Conservation (phyloP, 805 yeast genomes). For the Metschnikowia henanensis region DNA sequence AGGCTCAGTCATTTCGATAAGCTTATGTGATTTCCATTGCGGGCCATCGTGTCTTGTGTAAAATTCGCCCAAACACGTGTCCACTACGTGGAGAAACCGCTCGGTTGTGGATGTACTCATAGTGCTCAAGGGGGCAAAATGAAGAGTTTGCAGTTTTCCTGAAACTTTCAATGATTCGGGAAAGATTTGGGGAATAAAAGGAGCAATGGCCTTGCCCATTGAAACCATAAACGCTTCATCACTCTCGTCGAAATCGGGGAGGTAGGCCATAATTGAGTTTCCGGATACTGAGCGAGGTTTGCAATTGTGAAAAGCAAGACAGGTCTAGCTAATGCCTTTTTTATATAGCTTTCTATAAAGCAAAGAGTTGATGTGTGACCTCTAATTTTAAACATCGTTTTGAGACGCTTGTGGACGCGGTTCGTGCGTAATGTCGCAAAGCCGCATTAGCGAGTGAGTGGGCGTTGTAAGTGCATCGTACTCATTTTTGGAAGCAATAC, state of each 20-base stretch:
- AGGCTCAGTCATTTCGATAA: conserved; percentile 45
- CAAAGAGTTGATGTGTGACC: too few relatives aligned
- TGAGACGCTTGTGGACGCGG: too few relatives aligned
- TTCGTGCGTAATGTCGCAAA: too few relatives aligned
- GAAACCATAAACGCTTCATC: conserved; percentile 12
- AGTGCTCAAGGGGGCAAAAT: conserved; percentile 1
- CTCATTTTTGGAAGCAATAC: too few relatives aligned
- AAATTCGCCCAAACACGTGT: conserved; percentile 26
- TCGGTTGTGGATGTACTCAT: neutral
- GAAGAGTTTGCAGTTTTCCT: neutral
- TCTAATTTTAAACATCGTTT: too few relatives aligned
- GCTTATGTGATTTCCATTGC: conserved; percentile 44
- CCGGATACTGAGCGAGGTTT: neutral
- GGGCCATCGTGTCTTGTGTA: conserved; percentile 32
- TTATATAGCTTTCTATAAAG: too few relatives aligned
- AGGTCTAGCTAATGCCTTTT: too few relatives aligned
- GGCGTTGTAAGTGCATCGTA: too few relatives aligned
- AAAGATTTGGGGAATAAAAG: conserved; percentile 8
- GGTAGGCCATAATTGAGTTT: neutral
- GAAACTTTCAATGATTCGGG: conserved; percentile 3
- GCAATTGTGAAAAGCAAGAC: too few relatives aligned
- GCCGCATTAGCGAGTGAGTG: too few relatives aligned
- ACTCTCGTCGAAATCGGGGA: conserved; percentile 15
- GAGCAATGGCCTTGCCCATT: conserved; percentile 10
- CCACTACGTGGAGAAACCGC: conserved; percentile 25